Base-by-base conservation (phyloP, 495 filamentous ascomycete genomes). In the Sordaria brevicollis region DNA sequence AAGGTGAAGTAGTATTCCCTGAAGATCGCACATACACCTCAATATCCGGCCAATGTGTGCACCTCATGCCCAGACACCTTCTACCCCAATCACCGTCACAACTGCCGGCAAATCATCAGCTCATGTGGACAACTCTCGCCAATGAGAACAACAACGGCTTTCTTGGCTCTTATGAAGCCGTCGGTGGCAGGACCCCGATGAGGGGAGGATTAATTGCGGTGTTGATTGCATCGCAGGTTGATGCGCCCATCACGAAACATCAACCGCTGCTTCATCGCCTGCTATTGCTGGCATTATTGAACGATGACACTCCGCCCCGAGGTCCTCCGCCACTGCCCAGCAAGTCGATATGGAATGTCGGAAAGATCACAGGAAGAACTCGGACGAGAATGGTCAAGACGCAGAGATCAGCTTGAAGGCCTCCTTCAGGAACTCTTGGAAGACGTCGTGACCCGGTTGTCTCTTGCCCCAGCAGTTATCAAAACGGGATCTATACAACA, bases 161-260 rank as follows among this genome's bases (percentile, higher is more conserved):
- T 38, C 11, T 67, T 35, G 34, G 57, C 54, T 35, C 65, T 11
- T n/a, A 70, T 17, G 68, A 36, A 65, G 68, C 37, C 15, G 25
- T 62, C 65, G 65, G 70, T 68, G 25, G 49, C 2, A 57, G 49
- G 25, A 31, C 25, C 11, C 25, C 49, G 49, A 31, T 57, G 74
- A 74, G 73, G 71, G 74, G 72, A 70, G 67, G 69, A 68, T 65
- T 69, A 62, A 74, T 74, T 74, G 66, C 49, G 25, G 33, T 15
- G 33, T 65, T 67, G 65, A 77, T 74, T 74, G 68, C 29, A 17
- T n/a, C 49, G 11, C 5, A 5, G 13, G 3, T 57, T 31, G 25
- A 57, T 31, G 49, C 25, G 25, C 49, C 25, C 21, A 31, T 57
- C 13, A 57, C 5, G 2, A 57, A 7, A 15, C 25, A 5, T 57